Evolutionary conservation across 768 basidiomycete genomes (phyloP).

Genomic region (Phallus indusiatus): DNA sequence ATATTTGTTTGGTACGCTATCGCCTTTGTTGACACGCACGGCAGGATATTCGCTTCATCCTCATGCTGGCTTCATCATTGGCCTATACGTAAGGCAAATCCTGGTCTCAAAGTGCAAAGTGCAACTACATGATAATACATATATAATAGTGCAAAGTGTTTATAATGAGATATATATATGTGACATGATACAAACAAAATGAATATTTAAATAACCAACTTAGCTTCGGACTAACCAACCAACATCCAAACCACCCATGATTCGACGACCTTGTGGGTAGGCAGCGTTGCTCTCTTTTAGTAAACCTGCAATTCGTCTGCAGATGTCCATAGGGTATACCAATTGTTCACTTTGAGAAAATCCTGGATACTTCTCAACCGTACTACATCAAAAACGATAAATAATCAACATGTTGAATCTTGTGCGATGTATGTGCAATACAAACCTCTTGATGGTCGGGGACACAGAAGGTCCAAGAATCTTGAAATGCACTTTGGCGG

Average conservation of each 20-base stretch:
- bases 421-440: conserved; percentile 13
- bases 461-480: conserved; percentile 51
- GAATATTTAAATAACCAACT: not conserved
- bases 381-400: conserved; percentile 24
- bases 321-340: conserved; percentile 71
- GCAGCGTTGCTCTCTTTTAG: conserved; percentile 70
- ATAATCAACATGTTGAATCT: not conserved
- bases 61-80: too few species aligned
- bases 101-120: too few species aligned
- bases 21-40: too few species aligned
- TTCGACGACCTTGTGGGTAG: conserved; percentile 67
- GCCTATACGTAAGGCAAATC: too few species aligned
- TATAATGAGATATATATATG: not conserved
- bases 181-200: not conserved
- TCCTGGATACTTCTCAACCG: conserved; percentile 63
- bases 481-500: conserved; percentile 82
- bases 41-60: too few species aligned
- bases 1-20: too few species aligned
- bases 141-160: too few species aligned
- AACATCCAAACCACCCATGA: conserved; percentile 74
- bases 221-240: conserved; percentile 54
- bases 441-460: conserved; percentile 45
- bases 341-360: conserved; percentile 86
- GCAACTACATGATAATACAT: too few species aligned
- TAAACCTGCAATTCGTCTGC: conserved; percentile 56